phyloP scores from a whole-genome alignment of 2,329 filamentous ascomycete species.

The Clarireedia homoeocarpa region DNA sequence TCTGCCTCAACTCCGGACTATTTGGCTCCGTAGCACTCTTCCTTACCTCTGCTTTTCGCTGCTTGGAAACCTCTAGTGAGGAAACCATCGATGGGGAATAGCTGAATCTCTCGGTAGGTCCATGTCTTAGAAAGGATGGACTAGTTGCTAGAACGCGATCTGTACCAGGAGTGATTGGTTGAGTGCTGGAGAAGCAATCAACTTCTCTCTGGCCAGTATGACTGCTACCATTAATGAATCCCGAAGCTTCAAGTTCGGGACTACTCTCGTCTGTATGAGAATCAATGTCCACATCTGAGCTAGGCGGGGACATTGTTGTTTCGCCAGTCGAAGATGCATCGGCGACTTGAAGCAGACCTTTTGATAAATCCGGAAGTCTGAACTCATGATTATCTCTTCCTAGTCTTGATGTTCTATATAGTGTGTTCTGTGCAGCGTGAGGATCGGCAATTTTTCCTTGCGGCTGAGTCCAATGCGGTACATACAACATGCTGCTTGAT shows the following conservation, averaged over 20 bases:
- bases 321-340: constrained; percentile 25
- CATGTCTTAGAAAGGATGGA: constrained; percentile 11
- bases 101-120: constrained; percentile 7
- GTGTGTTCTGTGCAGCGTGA: constrained; percentile 14
- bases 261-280: constrained; percentile 26
- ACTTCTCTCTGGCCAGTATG: constrained; percentile 7
- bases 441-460: constrained; percentile 6
- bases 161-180: constrained; percentile 22
- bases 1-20: constrained; percentile 18
- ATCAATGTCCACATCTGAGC: constrained; percentile 26
- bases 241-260: constrained; percentile 14
- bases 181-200: constrained; percentile 24
- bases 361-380: constrained; percentile 9
- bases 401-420: constrained; percentile 11
- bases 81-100: constrained; percentile 7
- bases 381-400: constrained; percentile 11
- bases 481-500: constrained; percentile 15
- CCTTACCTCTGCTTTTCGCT: background rate
- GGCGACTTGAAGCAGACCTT: constrained; percentile 11
- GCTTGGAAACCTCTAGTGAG: background rate
- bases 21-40: constrained; percentile 11
- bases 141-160: constrained; percentile 26
- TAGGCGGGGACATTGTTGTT: constrained; percentile 20
- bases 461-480: constrained; percentile 10
- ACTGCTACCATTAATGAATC: constrained; percentile 2